phyloP scores from a whole-genome alignment of 257 asterid species.

The Sherardia arvensis region DNA sequence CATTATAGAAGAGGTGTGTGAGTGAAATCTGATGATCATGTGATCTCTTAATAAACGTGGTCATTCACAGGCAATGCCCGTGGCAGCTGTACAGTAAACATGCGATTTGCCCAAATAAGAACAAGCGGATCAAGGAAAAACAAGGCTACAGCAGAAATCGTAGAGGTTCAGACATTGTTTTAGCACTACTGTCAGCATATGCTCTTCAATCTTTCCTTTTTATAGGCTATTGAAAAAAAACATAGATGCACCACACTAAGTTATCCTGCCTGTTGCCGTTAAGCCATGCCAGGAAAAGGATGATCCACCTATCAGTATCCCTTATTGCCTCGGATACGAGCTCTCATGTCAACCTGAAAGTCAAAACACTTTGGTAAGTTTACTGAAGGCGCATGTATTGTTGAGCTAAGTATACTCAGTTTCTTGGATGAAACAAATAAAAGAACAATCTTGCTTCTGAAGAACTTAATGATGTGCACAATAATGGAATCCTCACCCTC shows the following conservation, averaged over 20 bases:
- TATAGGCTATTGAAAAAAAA: no score
- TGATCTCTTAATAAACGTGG: no score
- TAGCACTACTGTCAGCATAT: neutral
- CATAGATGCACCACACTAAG: conserved; percentile 2
- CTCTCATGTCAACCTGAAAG: conserved; percentile 88
- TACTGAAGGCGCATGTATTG: neutral
- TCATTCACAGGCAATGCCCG: no score
- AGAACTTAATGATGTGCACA: neutral
- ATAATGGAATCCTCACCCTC: no score
- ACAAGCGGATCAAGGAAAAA: neutral
- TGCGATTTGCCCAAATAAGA: neutral
- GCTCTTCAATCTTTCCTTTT: conserved; percentile 20
- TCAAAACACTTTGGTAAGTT: conserved; percentile 6
- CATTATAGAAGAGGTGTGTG: no score
- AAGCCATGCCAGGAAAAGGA: neutral
- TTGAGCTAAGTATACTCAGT: neutral
- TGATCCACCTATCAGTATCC: conserved; percentile 43
- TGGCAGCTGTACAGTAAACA: neutral
- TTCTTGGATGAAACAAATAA: no score
- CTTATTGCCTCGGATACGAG: conserved; percentile 92
- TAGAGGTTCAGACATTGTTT: neutral
- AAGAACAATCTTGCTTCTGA: neutral
- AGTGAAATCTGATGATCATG: no score
- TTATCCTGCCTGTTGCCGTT: neutral
- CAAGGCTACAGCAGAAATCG: neutral